Base-by-base conservation (phyloP, 225 moss, liverwort and hornwort species). In the Antitrichia curtipendula region DNA sequence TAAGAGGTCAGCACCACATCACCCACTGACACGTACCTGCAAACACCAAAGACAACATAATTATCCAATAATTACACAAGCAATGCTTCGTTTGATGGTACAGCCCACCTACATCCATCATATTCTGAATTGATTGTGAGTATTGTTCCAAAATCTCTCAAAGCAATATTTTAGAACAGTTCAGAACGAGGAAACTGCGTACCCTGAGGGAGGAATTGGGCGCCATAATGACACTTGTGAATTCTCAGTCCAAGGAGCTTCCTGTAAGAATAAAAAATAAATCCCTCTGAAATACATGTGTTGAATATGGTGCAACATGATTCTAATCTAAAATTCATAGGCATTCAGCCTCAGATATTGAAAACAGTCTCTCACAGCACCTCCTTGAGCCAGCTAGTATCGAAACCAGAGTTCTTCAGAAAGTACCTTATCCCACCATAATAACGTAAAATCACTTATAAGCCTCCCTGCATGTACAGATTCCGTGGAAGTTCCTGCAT, bases 391-490 rank as follows among this genome's bases (percentile, higher is more conserved):
- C 27, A 85, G 71, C 43, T 54, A 71, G 64, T 57, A 69, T 56
- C 10, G 13, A 78, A 62, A 64, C 63, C 54, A 34, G 78, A 47
- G 41, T 78, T 91, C 12, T 63, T 77, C 40, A 34, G 36, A 29
- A 89, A 65, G 56, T 89, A 96, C 98, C 93, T 98, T 98, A 86
- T 98, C 97, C 97, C 96, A 98, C 98, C 98, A 98, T 86, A 97
- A 89, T 70, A 95, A 91, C 88, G 94, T 82, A 75, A 95, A 98
- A 82, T 98, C 95, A 65, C 87, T 95, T 57, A 96, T 97, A 76
- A 95, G 87, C 87, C 89, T 95, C 80, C 96, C 98, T 81, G 90
- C 89, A 83, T 96, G 96, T 83, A 93, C 92, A 89, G 84, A 85
- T 83, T 93, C 93, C 85, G 89, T 89, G 63, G 79, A 81, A 24